Evolutionary conservation across 2,329 filamentous ascomycete species (phyloP), one percentile per base, ranked within the genome.

Genomic region (Microsporum ferrugineum): DNA sequence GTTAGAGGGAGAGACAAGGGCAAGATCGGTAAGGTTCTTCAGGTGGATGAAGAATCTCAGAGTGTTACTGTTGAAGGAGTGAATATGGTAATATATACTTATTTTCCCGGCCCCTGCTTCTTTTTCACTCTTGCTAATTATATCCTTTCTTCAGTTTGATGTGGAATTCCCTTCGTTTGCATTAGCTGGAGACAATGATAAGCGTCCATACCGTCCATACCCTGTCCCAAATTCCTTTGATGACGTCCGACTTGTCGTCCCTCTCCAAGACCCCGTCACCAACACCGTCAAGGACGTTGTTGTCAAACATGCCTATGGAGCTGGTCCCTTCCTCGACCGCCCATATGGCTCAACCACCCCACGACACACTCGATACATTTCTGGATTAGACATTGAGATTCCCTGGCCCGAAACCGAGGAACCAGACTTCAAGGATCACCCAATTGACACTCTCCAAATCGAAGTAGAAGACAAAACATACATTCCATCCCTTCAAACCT

Each of bases 191-290:
- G 71, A 76, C 69, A 71, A 73, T 62, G 67, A 69, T 59, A 71
- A 75, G 61, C 67, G 72, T 57, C 71, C 76, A 39, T 76, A 80
- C 62, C 73, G 80, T 53, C 71, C 79, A 67, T 69, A 80, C 61
- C 78, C 81, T 67, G 71, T 82, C 59, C 78, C 84, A 36, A 72
- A 95, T 36, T 80, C 87, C 60, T 80, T 95, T 68, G 81, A 83
- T 38, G 80, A 88, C 63, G 80, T 97, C 65, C 88, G 89, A 61
- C 88, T 96, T 38, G 89, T 97, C 57, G 84, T 89, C 70, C 85
- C 89, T 27, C 78, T 95, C 60, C 78, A 79, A 57, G 83, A 94
- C 71, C 80, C 83, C 14, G 74, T 77, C 65, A 88, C 87, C 10
- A 85, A 86, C 69, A 68, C 75, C 33, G 81, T 81, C 51, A 83